Evolutionary conservation across 768 basidiomycete species (phyloP).

Genomic region (Russula virescens): DNA sequence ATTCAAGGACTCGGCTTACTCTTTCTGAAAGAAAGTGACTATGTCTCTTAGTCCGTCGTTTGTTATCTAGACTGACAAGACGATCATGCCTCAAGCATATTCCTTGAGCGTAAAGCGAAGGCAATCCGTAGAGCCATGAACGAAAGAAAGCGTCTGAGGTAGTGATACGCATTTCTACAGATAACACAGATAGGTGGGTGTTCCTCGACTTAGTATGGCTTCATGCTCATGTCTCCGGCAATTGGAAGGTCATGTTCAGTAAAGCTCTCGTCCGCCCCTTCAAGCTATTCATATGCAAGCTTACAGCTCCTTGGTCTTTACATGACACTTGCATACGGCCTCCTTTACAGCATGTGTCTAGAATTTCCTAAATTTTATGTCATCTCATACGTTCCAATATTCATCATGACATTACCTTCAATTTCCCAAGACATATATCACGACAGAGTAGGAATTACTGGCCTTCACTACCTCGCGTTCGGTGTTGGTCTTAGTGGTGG

Average conservation of each 20-base stretch:
- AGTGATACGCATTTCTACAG: slow-evolving; percentile 44
- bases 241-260: slow-evolving; percentile 47
- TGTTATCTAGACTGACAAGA: neutral
- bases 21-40: slow-evolving; percentile 58
- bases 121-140: slow-evolving; percentile 42
- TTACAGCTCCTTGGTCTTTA: slow-evolving; percentile 64
- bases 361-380: neutral
- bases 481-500: slow-evolving; percentile 53
- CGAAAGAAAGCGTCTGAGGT: slow-evolving; percentile 35
- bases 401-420: slow-evolving; percentile 56
- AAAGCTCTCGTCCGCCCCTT: slow-evolving; percentile 65
- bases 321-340: slow-evolving; percentile 61
- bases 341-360: slow-evolving; percentile 16
- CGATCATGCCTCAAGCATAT: slow-evolving; percentile 25
- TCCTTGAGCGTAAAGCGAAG: slow-evolving; percentile 48
- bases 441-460: slow-evolving; percentile 50
- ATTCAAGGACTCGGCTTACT: slow-evolving; percentile 54
- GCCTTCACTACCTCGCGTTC: slow-evolving; percentile 66
- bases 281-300: slow-evolving; percentile 50
- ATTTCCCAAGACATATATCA: slow-evolving; percentile 55
- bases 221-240: slow-evolving; percentile 25
- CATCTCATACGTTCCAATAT: slow-evolving; percentile 38
- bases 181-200: slow-evolving; percentile 40
- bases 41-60: neutral
- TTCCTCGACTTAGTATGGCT: neutral